Base-by-base conservation (phyloP, 257 asterid genomes). In the Jasminum sambac region DNA sequence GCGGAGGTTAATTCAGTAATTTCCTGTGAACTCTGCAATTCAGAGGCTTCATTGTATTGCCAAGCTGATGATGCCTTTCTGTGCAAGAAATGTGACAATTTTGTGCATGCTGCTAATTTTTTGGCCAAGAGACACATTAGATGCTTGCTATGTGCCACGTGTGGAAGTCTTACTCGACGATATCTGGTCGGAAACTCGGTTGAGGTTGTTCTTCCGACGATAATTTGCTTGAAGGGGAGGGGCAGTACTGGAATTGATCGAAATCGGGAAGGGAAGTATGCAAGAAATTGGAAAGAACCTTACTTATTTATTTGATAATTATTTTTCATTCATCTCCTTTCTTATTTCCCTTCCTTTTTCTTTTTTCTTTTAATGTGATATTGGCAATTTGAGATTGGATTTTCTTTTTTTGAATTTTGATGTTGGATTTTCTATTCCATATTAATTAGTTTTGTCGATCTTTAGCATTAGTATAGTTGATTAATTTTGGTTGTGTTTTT, bases 61-160 rank as follows among this genome's bases (percentile, higher is more conserved):
- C 76, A 72, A 58, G 86, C 86, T 23, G 89, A 84, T 73, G 78
- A 68, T 63, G 89, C 87, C 11, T 82, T 79, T 75, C 78, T 84
- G n/a, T 84, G 89, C 78, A 57, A 64, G 65, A 79, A 84, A 79
- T 84, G 89, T 63, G 89, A 84, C 63, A 67, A 66, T 17, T 70
- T 75, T 78, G 86, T 84, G 2, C 87, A 82, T 38, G 68, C 66
- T 25, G 86, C 89, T 5, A 84, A 84, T 68, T 79, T 84, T 65
- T 73, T 84, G 67, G 84, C 86, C 4, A 74, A 68, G 19, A 77
- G 86, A 71, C 86, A 81, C 34, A 75, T 84, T 17, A 55, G 87
- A 17, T 77, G 83, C 76, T 75, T 84, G 37, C 76, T 84, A 34
- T 81, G 89, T 72, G 26, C 59, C 41, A 50, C 67, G 1, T 81